phyloP scores from a whole-genome alignment of 805 yeast genomes.

The Saccharomycopsis amapae region DNA sequence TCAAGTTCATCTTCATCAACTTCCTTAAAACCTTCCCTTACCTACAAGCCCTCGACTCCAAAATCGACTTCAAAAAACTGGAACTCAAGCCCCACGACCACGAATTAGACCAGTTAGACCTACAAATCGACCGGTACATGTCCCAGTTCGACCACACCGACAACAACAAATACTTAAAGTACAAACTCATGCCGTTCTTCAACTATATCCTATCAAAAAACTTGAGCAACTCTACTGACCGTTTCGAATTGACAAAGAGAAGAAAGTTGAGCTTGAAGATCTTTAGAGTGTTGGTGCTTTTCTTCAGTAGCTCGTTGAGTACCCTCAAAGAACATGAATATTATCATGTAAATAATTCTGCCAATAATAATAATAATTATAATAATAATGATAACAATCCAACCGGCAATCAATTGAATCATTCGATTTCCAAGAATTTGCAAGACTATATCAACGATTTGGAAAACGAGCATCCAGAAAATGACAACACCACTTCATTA shows the following conservation, averaged over 20 bases:
- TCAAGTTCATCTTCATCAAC: constrained; percentile 56
- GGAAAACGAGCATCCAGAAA: too few species aligned
- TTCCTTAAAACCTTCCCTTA: constrained; percentile 73
- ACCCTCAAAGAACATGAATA: constrained; percentile 52
- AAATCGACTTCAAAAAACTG: neutral
- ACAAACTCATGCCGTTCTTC: constrained; percentile 70
- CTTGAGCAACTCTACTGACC: constrained; percentile 65
- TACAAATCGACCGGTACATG: neutral
- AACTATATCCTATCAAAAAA: constrained; percentile 70
- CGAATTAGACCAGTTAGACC: neutral
- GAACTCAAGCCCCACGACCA: neutral
- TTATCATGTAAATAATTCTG: constrained; percentile 20
- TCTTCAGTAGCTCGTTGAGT: constrained; percentile 70
- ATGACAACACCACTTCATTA: neutral
- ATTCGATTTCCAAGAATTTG: constrained; percentile 4
- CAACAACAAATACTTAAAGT: constrained; percentile 68
- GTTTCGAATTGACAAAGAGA: constrained; percentile 70
- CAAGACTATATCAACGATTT: constrained; percentile 1
- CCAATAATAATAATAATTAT: too few species aligned
- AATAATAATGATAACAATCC: neutral
- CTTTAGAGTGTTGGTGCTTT: constrained; percentile 53
- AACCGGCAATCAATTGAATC: constrained; percentile 14
- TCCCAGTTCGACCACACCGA: constrained; percentile 29
- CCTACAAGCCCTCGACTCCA: constrained; percentile 28
- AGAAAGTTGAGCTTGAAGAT: constrained; percentile 54